These are phyloP conservation scores for Hibiscus syriacus DNA, from an alignment of 345 rosid genomes.

Conservation along the genomic window DNA sequence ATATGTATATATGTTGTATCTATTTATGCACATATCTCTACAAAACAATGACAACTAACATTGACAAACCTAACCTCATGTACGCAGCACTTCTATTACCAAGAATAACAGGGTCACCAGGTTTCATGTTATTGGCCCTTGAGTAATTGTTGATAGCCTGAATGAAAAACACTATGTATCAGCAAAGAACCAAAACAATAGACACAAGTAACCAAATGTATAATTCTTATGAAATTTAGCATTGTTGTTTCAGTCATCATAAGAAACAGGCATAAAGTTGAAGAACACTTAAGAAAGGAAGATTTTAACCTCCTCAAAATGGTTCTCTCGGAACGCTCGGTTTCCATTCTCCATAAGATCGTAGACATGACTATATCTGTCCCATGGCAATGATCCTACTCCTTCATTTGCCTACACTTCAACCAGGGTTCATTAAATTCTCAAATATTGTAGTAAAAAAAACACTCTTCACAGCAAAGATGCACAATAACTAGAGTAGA, in stretches of 20 bases:
- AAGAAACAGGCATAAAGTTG: background rate
- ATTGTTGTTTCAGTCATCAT: background rate
- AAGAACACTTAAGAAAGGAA: background rate
- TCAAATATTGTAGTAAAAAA: background rate
- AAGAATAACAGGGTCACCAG: constrained; percentile 65
- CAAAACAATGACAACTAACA: background rate
- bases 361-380: constrained; percentile 47
- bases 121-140: constrained; percentile 67
- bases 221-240: background rate
- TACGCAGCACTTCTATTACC: constrained; percentile 76
- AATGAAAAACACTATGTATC: constrained; percentile 11
- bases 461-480: background rate
- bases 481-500: background rate
- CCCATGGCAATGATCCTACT: constrained; percentile 54
- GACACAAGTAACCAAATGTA: background rate
- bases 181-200: background rate
- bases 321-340: constrained; percentile 50
- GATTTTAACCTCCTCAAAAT: constrained; percentile 60
- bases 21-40: background rate
- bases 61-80: constrained; percentile 44
- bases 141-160: constrained; percentile 76
- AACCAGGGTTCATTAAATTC: constrained; percentile 10
- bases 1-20: background rate
- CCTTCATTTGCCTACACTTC: constrained; percentile 59
- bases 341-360: constrained; percentile 64